Base-by-base conservation (phyloP, 2,329 filamentous ascomycete genomes). In the Fusarium equiseti region DNA sequence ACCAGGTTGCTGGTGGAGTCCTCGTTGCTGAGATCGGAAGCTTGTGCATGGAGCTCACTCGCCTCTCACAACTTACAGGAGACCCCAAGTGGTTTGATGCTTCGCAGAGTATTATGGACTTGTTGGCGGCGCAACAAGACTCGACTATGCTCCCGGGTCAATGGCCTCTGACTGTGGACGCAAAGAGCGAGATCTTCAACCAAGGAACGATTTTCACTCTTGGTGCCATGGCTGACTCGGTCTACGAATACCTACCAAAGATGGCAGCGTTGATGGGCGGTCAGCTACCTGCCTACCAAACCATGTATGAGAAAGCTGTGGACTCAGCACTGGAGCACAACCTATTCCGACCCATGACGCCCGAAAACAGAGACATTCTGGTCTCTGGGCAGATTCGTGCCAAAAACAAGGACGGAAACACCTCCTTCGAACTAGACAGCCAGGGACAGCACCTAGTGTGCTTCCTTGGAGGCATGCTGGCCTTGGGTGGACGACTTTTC, bases 181-280 rank as follows among this genome's bases (percentile, higher is more conserved):
- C 74, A 12, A 72, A 70, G 56, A 63, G 68, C 26, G 57, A 68
- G 26, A 52, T 75, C 12, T 76, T 76, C 29, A 75, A 76, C 27
- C 46, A 61, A 18, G 74, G 74, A 4, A 43, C 57, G 7, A 61
- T 59, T 2, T 93, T 83, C 61, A 84, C 84, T 0, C 77, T 88
- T 4, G 86, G 86, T 16, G 86, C 82, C 6, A 79, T 84, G 67
- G 80, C 79, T n/a, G 83, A 86, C 62, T 85, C 77, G 83, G 83
- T 70, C 66, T 97, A 96, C 81, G 94, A 97, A 81, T 97, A 97
- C 76, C 87, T 97, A 24, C 91, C 97, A 79, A 97, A 97, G 83
- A 96, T 97, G 92, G 96, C 90, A 73, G 71, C 76, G 51, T 81
- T 92, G 3, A 83, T 91, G 1, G 86, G 88, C 27, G 89, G 90